These are phyloP conservation scores for Claviceps spartinae DNA, from an alignment of 2,329 filamentous ascomycete species.

Conservation along the genomic window DNA sequence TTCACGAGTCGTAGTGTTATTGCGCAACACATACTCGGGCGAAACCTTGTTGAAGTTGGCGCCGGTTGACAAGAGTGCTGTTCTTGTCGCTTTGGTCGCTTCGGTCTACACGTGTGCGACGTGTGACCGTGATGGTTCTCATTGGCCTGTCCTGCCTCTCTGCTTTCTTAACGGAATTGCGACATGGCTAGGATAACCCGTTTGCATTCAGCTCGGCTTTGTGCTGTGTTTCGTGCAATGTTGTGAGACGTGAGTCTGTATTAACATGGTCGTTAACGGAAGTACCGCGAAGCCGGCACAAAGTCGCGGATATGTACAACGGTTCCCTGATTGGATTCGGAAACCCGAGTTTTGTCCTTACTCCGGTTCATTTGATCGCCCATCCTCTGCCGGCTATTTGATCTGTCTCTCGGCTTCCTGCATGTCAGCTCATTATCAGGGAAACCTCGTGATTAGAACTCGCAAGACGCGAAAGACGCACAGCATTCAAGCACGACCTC, in stretches of 20 bases:
- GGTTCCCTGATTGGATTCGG: neutral
- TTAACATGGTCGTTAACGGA: neutral
- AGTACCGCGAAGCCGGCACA: neutral
- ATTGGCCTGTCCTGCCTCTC: neutral
- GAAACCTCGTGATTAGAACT: neutral
- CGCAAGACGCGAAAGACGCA: neutral
- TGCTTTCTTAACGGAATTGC: neutral
- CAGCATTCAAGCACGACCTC: neutral
- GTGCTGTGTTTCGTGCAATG: neutral
- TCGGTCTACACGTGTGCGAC: neutral
- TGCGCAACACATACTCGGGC: neutral
- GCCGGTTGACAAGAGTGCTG: no score
- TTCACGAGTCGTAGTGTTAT: neutral
- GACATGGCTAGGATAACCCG: neutral
- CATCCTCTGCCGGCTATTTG: neutral
- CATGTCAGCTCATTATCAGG: neutral
- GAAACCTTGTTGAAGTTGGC: neutral
- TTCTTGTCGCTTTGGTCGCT: neutral
- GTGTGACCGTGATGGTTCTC: neutral
- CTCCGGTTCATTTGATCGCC: neutral
- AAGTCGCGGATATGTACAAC: neutral
- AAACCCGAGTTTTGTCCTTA: neutral
- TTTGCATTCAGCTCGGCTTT: neutral
- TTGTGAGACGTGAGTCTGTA: conserved; percentile 1
- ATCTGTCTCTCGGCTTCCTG: neutral